Evolutionary conservation across 805 yeast genomes (phyloP), one percentile per base, ranked within the genome.

Genomic region (Lipomyces spencermartinsiae): DNA sequence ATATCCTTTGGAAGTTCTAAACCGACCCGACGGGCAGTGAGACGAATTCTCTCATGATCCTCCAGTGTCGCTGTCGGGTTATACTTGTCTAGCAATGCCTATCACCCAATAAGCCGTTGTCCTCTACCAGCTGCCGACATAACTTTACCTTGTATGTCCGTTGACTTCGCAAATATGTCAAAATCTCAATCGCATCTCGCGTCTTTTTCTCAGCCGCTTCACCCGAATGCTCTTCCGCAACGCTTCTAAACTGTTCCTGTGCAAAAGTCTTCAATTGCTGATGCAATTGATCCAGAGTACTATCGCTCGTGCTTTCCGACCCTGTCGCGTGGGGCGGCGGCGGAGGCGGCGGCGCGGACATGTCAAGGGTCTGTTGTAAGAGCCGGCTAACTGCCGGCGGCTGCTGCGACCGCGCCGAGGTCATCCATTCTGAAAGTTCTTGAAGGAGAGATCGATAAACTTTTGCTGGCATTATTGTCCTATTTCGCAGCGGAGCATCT

Each of bases 21-120:
- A 0, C 99, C 99, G n/a, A 94, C 99, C 71, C 88, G 85, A 65
- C 88, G 84, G 6, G 98, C 99, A 0, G 97, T 90, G 76, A 85
- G 86, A 73, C 87, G 83, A 34, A 94, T 88, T 65, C 89, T 87
- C 69, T 94, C 97, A 62, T 85, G 85, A 75, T 91, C 97, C 33
- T 87, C 84, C 87, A 90, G 86, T 33, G 86, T 86, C 69, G 89
- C 82, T 1, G 97, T 95, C 2, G 97, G 94, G 74, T 93, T 92
- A 78, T 94, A 95, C 73, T 97, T 84, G 73, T 90, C 95, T 57
- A 93, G 81, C 59, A 94, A 82, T 71, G 63, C 62, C 71, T 69
- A 35, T 43, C 16, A 43, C 8, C 8, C 49, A 1, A n/a, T 43
- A 16, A 43, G 49, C 22, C 43, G 10, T 43, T 7, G 49, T 1